Evolutionary conservation across 1,139 yeast species (phyloP), one percentile per base, ranked within the genome.

Genomic region (Saccharomyces uvarum): DNA sequence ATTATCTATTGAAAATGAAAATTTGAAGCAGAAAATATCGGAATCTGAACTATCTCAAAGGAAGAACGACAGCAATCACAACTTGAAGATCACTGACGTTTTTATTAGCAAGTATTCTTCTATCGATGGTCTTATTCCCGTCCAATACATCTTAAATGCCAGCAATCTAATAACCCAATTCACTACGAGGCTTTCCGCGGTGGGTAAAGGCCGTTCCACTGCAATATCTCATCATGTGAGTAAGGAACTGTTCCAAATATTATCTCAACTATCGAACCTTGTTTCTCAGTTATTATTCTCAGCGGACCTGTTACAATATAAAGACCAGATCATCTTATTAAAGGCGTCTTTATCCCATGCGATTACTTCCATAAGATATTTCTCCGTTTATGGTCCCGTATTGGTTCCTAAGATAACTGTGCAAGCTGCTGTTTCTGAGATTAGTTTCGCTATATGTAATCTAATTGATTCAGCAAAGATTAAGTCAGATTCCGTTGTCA

Each of bases 331-430:
- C 11, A 49, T 60, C 4, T 70, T 82, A 49, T 76, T 86, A 14
- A 80, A 88, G 55, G 87, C 86, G 51, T 78, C 95, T 0, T 80
- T 88, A 13, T 83, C 90, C 29, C 90, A 86, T 71, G 79, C 86
- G 1, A 81, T 91, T 51, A 83, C 96, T 3, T 80, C 93, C 0
- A 80, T 95, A 0, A 79, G 97, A 64, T 89, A 89, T 67, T 88
- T 76, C 69, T 83, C 88, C 1, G 73, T 83, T 5, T 84, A 87
- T 58, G 55, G 56, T 3, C 53, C 53, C 11, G 44, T 51, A 16
- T 29, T 59, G 7, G 73, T 89, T 53, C 97, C 98, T 1, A 79
- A 79, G 54, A 75, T 87, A 38, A 79, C 90, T 8, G 77, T 91
- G 44, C 88, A 89, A 70, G 82, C 91, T 27, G 86, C 97, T 0